phyloP scores from a whole-genome alignment of 257 asterid species.

The Ilex aquifolium region DNA sequence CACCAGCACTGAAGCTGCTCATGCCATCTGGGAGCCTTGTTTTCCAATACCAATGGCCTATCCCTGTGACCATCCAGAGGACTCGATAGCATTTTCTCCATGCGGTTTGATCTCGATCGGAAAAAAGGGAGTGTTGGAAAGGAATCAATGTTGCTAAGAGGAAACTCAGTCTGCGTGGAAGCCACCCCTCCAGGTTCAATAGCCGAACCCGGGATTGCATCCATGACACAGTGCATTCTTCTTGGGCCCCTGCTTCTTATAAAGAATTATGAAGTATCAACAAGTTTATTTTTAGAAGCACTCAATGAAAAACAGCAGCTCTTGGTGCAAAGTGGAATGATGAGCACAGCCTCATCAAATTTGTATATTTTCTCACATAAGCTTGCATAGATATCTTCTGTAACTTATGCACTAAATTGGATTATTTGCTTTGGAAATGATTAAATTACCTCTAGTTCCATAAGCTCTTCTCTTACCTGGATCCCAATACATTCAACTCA shows the following conservation, averaged over 20 bases:
- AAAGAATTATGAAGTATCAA: neutral
- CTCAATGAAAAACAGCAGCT: too few species aligned
- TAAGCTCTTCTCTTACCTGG: conserved; percentile 44
- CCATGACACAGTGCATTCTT: conserved; percentile 73
- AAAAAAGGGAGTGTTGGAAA: conserved; percentile 45
- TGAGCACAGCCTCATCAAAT: too few species aligned
- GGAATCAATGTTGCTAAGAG: conserved; percentile 29
- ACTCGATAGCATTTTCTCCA: conserved; percentile 36
- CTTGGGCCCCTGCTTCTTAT: conserved; percentile 73
- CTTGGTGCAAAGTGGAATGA: too few species aligned
- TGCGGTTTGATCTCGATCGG: conserved; percentile 41
- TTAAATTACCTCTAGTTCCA: too few species aligned
- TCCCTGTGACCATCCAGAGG: conserved; percentile 28
- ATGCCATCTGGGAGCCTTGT: conserved; percentile 88
- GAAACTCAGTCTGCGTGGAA: conserved; percentile 54
- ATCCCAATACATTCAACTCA: conserved; percentile 76
- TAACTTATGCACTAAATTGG: too few species aligned
- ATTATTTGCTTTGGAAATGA: too few species aligned
- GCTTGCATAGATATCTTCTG: too few species aligned
- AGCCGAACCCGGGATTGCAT: conserved; percentile 62
- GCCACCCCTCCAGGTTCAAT: conserved; percentile 68
- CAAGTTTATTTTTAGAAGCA: too few species aligned
- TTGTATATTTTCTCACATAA: too few species aligned
- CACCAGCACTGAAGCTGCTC: conserved; percentile 99
- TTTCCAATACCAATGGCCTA: conserved; percentile 53